Evolutionary conservation across 2,329 filamentous ascomycete genomes (phyloP).

Genomic region (Ceratocystis cubensis): DNA sequence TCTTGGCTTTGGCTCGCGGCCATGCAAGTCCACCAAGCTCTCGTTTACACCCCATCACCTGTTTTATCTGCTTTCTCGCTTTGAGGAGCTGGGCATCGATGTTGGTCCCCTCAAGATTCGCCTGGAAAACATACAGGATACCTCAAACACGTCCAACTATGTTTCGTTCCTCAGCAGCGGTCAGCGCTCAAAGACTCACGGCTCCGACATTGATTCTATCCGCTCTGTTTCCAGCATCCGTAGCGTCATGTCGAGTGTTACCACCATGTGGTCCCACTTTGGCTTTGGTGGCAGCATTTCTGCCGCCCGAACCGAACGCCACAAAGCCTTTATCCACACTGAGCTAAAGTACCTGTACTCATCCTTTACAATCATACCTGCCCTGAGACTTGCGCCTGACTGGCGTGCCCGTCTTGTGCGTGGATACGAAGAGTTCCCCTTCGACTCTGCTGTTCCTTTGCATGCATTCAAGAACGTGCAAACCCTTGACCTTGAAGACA

Average conservation of each 20-base stretch:
- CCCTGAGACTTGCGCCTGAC: slow-evolving; percentile 78
- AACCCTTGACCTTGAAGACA: slow-evolving; percentile 82
- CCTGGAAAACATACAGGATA: slow-evolving; percentile 85
- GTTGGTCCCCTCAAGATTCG: slow-evolving; percentile 95
- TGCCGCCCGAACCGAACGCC: slow-evolving; percentile 72
- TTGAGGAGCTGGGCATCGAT: slow-evolving; percentile 80
- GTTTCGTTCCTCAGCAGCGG: slow-evolving; percentile 85
- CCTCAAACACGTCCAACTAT: slow-evolving; percentile 77
- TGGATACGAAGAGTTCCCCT: slow-evolving; percentile 94
- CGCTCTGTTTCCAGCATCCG: slow-evolving; percentile 93
- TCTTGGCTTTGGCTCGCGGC: slow-evolving; percentile 72
- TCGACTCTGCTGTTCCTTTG: slow-evolving; percentile 93
- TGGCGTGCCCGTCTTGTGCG: slow-evolving; percentile 80
- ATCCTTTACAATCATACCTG: slow-evolving; percentile 95
- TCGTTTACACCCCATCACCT: slow-evolving; percentile 91
- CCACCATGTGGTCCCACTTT: slow-evolving; percentile 78
- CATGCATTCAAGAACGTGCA: slow-evolving; percentile 95
- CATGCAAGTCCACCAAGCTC: slow-evolving; percentile 77
- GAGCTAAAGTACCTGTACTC: slow-evolving; percentile 96
- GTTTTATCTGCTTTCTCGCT: slow-evolving; percentile 89
- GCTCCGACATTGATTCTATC: slow-evolving; percentile 78
- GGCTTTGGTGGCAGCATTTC: slow-evolving; percentile 70
- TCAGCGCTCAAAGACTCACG: slow-evolving; percentile 64
- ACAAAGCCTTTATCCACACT: slow-evolving; percentile 70
- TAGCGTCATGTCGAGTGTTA: slow-evolving; percentile 96